Percentiles rank a stretch among this genome's conserved stretches.
These are phyloP conservation scores for Hibiscus tridactylites DNA, from an alignment of 345 rosid genomes.

Conservation along the genomic window DNA sequence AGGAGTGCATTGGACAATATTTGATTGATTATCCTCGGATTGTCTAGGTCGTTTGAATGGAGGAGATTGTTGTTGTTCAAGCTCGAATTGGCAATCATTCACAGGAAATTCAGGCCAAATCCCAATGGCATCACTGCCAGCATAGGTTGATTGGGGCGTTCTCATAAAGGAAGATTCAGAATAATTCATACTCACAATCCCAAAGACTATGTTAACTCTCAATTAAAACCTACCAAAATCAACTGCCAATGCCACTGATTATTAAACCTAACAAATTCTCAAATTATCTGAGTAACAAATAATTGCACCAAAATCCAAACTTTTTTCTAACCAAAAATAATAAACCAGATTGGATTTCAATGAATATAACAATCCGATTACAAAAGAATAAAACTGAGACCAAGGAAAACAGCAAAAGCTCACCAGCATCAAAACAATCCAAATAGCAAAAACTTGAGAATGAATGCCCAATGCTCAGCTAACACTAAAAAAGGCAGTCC, in stretches of 20 bases:
- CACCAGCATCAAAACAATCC: neutral
- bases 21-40: constrained; percentile 39
- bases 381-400: neutral
- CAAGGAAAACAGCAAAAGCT: neutral
- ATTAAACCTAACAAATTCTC: neutral
- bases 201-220: neutral
- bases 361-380: neutral
- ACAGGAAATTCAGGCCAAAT: constrained; percentile 49
- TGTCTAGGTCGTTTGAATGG: constrained; percentile 60
- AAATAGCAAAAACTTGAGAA: neutral
- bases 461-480: neutral
- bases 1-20: constrained; percentile 13
- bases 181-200: constrained; percentile 35
- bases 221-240: neutral
- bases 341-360: neutral
- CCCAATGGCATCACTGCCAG: constrained; percentile 24
- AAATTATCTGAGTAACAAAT: neutral
- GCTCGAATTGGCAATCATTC: constrained; percentile 38
- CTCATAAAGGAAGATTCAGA: constrained; percentile 39
- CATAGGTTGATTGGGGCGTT: constrained; percentile 12
- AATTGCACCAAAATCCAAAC: neutral
- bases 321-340: neutral
- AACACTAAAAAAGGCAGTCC: neutral
- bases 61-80: constrained; percentile 31
- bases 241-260: neutral